Evolutionary conservation across 768 basidiomycete genomes (phyloP).

Genomic region (Lactifluus piperatus): DNA sequence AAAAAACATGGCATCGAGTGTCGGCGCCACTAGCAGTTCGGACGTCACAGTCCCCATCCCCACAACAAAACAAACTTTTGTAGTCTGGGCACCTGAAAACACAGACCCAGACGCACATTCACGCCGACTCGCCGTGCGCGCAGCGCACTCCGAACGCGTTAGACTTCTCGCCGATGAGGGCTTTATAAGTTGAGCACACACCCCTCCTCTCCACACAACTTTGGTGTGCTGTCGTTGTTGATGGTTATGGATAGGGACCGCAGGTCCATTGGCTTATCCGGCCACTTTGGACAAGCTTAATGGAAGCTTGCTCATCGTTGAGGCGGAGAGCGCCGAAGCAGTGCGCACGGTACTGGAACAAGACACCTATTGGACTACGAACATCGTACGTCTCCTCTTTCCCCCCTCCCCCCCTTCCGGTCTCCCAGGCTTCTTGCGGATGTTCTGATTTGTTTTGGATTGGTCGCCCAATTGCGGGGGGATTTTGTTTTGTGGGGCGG

Average conservation of each 20-base stretch:
- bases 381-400: slow-evolving; percentile 34
- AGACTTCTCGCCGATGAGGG: background rate
- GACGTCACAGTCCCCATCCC: too few relatives aligned
- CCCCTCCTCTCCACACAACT: slow-evolving; percentile 32
- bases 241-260: background rate
- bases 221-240: background rate
- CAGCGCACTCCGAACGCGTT: background rate
- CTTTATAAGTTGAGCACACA: slow-evolving; percentile 11
- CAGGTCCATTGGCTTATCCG: background rate
- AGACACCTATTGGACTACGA: slow-evolving; percentile 36
- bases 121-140: background rate
- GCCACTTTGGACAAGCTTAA: slow-evolving; percentile 37
- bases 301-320: slow-evolving; percentile 47
- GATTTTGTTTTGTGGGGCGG: background rate
- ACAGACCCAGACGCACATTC: background rate
- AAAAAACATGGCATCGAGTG: background rate
- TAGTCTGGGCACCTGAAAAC: slow-evolving; percentile 8
- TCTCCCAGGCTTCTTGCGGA: background rate
- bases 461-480: too few relatives aligned
- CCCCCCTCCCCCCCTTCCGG: too few relatives aligned
- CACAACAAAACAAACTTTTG: background rate
- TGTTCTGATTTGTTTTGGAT: background rate
- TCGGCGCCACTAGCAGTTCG: too few relatives aligned
- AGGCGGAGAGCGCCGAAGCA: slow-evolving; percentile 44
- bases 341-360: slow-evolving; percentile 32